Evolutionary conservation across 2,329 filamentous ascomycete species (phyloP).

Genomic region (Aureobasidium sp.): DNA sequence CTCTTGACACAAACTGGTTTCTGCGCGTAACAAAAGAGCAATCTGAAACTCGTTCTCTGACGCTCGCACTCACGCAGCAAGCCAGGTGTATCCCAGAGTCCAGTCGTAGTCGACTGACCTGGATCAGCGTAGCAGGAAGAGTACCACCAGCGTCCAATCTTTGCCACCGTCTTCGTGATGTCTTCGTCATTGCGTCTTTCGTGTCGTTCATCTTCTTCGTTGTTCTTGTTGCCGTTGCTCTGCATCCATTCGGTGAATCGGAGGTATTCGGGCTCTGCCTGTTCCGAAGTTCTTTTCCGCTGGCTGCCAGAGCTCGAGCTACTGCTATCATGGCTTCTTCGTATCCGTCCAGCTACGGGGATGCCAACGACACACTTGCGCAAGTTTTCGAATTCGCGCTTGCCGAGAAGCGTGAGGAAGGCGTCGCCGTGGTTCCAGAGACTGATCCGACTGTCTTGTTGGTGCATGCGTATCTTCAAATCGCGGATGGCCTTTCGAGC

Average conservation of each 20-base stretch:
- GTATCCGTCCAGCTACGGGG: conserved; percentile 53
- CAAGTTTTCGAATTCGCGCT: conserved; percentile 61
- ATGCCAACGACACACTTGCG: conserved; percentile 72
- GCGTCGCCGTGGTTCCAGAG: conserved; percentile 48
- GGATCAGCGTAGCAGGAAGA: conserved; percentile 75
- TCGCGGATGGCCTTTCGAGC: conserved; percentile 60
- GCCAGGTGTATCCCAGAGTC: conserved; percentile 68
- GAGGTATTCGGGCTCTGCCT: conserved; percentile 1
- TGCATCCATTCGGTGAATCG: neutral
- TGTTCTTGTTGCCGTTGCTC: neutral
- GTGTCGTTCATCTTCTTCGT: neutral
- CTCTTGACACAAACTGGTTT: conserved; percentile 51
- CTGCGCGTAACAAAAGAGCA: conserved; percentile 85
- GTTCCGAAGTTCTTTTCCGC: neutral
- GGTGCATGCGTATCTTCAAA: conserved; percentile 63
- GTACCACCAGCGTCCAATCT: conserved; percentile 95
- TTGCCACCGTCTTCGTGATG: conserved; percentile 86
- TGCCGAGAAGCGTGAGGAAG: conserved; percentile 58
- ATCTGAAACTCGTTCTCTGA: conserved; percentile 76
- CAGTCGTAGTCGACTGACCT: conserved; percentile 42
- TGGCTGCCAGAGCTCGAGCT: conserved; percentile 18
- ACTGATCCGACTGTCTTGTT: conserved; percentile 50
- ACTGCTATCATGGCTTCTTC: conserved; percentile 26
- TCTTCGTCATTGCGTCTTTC: conserved; percentile 55
- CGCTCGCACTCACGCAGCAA: conserved; percentile 79